phyloP scores from a whole-genome alignment of 2,329 filamentous ascomycete species.

The Pyricularia sp. region DNA sequence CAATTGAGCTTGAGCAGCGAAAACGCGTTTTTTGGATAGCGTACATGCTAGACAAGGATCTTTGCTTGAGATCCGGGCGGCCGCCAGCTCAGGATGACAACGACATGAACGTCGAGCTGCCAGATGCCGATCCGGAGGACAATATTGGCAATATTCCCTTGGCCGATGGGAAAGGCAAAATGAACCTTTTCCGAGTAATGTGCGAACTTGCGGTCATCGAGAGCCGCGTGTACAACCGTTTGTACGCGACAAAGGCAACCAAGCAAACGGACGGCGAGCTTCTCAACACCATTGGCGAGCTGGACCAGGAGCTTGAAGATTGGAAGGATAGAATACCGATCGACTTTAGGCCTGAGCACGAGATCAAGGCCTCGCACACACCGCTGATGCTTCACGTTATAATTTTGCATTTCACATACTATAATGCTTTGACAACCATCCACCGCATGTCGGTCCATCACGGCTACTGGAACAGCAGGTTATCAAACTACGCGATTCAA shows the following conservation, averaged over 20 bases:
- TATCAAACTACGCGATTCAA: constrained; percentile 91
- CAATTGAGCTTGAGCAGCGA: constrained; percentile 83
- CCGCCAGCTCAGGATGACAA: constrained; percentile 51
- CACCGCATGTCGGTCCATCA: constrained; percentile 98
- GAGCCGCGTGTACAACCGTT: constrained; percentile 80
- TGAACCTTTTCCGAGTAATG: constrained; percentile 90
- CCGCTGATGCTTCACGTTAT: constrained; percentile 91
- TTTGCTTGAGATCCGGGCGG: constrained; percentile 45
- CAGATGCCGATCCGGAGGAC: constrained; percentile 78
- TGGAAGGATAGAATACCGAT: constrained; percentile 96
- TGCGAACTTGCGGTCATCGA: constrained; percentile 86
- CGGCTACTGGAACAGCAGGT: constrained; percentile 90
- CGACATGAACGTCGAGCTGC: constrained; percentile 89
- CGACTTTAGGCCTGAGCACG: constrained; percentile 92
- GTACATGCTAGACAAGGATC: constrained; percentile 52
- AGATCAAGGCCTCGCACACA: constrained; percentile 86
- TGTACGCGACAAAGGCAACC: constrained; percentile 86
- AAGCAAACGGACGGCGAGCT: constrained; percentile 88
- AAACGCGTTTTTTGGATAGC: constrained; percentile 55
- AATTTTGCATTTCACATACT: constrained; percentile 91
- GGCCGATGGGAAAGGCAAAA: constrained; percentile 75
- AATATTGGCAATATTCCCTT: constrained; percentile 91
- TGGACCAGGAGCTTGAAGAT: constrained; percentile 78
- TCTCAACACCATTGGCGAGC: constrained; percentile 86
- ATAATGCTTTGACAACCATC: constrained; percentile 94